phyloP scores from a whole-genome alignment of 257 asterid species.

The Solanum boliviense region DNA sequence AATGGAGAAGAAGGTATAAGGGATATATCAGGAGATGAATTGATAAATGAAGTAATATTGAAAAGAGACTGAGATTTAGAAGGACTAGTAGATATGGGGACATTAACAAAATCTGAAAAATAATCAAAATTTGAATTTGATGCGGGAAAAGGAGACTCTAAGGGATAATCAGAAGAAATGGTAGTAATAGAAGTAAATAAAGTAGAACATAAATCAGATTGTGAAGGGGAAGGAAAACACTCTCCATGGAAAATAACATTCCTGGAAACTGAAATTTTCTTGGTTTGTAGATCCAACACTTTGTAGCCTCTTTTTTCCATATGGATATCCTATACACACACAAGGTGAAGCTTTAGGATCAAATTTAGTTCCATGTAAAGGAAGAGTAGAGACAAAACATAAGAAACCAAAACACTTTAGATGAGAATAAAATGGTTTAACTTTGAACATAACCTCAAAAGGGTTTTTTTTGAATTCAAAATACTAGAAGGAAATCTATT shows the following conservation, averaged over 20 bases:
- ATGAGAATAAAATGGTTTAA: not conserved
- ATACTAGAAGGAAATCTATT: not conserved
- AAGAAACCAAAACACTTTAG: not conserved
- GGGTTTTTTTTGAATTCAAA: not conserved
- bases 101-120: too few species aligned
- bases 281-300: not conserved
- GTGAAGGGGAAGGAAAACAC: not conserved
- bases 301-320: not conserved
- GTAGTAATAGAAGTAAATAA: not conserved
- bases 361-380: not conserved
- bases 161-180: not conserved
- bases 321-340: not conserved
- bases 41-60: not conserved
- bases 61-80: too few species aligned
- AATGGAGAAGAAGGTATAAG: not conserved
- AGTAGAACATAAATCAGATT: not conserved
- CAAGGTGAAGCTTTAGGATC: not conserved
- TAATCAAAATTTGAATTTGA: too few species aligned
- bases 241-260: not conserved
- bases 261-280: not conserved
- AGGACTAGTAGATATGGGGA: not conserved
- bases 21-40: not conserved
- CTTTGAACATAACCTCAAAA: not conserved
- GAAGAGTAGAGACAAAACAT: not conserved
- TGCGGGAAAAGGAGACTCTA: not conserved